These are phyloP conservation scores for Galium porrigens DNA, from an alignment of 305 asterid species.

Conservation along the genomic window DNA sequence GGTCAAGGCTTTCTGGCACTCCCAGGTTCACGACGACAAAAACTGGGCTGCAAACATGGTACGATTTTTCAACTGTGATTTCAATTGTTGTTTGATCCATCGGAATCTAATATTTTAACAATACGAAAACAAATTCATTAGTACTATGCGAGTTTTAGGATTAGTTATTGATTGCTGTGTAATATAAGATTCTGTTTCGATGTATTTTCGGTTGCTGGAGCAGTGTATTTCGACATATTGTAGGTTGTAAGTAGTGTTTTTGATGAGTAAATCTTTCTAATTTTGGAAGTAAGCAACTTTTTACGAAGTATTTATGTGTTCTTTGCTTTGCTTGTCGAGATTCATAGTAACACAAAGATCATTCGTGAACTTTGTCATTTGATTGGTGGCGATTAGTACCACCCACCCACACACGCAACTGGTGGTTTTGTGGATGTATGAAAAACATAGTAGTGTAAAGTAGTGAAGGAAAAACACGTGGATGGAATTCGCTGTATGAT, in stretches of 20 bases:
- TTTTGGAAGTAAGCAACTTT: background rate
- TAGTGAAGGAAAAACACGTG: background rate
- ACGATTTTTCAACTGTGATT: conserved; percentile 3
- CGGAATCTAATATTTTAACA: background rate
- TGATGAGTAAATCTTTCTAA: background rate
- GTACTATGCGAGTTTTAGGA: background rate
- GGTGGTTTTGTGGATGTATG: background rate
- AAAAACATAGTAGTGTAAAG: background rate
- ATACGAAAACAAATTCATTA: too few species aligned
- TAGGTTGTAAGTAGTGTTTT: background rate
- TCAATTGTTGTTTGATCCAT: background rate
- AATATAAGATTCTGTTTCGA: too few species aligned
- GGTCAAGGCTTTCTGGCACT: conserved; percentile 59
- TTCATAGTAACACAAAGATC: background rate
- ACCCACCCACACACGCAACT: too few species aligned
- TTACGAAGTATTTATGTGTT: background rate
- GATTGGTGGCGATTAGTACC: background rate
- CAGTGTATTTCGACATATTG: background rate
- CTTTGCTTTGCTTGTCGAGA: background rate
- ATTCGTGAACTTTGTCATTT: background rate
- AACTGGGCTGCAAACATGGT: conserved; percentile 72
- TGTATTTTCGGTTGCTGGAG: too few species aligned
- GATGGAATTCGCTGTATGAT: background rate
- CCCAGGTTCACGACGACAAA: conserved; percentile 68
- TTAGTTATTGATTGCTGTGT: background rate